These are phyloP conservation scores for Apiospora rasikravindrae DNA, from an alignment of 2,329 filamentous ascomycete species.

Conservation along the genomic window DNA sequence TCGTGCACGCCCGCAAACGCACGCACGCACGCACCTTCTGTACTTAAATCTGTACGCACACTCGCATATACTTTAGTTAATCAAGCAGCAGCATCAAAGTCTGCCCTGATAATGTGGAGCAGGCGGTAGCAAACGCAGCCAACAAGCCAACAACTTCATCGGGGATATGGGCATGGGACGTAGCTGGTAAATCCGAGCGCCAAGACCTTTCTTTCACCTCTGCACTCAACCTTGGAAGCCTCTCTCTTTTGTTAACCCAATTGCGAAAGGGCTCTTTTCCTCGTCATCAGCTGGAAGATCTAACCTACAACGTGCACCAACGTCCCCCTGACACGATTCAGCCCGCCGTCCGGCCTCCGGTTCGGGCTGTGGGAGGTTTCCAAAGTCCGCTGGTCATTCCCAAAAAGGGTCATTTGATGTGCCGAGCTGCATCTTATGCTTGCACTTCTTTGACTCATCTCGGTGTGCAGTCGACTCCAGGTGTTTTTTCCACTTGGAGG, in stretches of 20 bases:
- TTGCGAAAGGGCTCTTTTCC: not conserved
- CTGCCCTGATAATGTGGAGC: conserved; percentile 11
- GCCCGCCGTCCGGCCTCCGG: not conserved
- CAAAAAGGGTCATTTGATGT: not conserved
- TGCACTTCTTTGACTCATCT: not conserved
- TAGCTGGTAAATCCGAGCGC: not conserved
- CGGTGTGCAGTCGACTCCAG: not conserved
- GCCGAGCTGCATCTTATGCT: not conserved
- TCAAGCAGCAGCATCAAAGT: not conserved
- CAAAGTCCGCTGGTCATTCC: not conserved
- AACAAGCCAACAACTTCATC: not conserved
- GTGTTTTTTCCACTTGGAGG: too few species aligned
- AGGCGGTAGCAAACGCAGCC: not conserved
- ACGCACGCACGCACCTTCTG: not conserved
- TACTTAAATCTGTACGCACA: too few species aligned
- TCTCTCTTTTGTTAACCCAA: not conserved
- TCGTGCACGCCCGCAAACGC: not conserved
- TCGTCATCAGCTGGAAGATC: not conserved
- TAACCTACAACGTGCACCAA: not conserved
- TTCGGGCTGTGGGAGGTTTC: not conserved
- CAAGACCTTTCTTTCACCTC: not conserved
- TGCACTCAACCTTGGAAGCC: not conserved
- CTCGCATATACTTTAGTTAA: not conserved
- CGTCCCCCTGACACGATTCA: not conserved
- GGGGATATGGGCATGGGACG: not conserved